These are phyloP conservation scores for Dactylellina drechsleri DNA, from an alignment of 2,329 filamentous ascomycete genomes.

Conservation along the genomic window DNA sequence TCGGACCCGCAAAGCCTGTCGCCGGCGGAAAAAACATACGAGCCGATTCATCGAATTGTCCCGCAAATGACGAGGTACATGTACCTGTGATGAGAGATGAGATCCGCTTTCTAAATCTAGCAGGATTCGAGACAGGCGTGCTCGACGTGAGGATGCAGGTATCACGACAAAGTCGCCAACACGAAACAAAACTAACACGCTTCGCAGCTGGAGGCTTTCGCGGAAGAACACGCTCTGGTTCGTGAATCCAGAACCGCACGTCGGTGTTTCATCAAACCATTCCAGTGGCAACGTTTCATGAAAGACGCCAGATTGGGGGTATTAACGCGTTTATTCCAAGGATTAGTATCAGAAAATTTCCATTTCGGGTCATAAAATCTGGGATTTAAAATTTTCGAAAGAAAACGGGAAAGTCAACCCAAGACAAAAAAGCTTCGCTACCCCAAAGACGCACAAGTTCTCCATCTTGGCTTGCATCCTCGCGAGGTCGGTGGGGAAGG, in stretches of 20 bases:
- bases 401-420: constrained; percentile 6
- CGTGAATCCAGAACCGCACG: constrained; percentile 37
- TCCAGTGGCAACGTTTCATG: constrained; percentile 23
- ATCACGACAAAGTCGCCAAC: constrained; percentile 40
- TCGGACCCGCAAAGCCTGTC: too few relatives aligned
- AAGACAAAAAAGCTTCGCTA: constrained; percentile 42
- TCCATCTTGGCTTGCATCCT: constrained; percentile 34
- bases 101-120: too few relatives aligned
- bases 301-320: constrained; percentile 17
- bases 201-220: constrained; percentile 13
- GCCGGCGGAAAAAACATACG: too few relatives aligned
- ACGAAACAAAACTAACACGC: constrained; percentile 40
- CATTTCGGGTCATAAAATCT: constrained; percentile 26
- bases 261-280: constrained; percentile 18
- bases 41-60: not conserved
- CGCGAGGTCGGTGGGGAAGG: constrained; percentile 3
- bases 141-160: constrained; percentile 2
- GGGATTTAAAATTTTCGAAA: constrained; percentile 8
- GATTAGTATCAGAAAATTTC: constrained; percentile 21
- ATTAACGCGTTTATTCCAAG: constrained; percentile 32
- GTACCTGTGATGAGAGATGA: constrained; percentile 1
- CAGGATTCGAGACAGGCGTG: not conserved
- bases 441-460: constrained; percentile 20
- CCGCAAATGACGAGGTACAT: constrained; percentile 2
- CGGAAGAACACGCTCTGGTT: constrained; percentile 39